Evolutionary conservation across 257 asterid genomes (phyloP).

Genomic region (Lavandula angustifolia): DNA sequence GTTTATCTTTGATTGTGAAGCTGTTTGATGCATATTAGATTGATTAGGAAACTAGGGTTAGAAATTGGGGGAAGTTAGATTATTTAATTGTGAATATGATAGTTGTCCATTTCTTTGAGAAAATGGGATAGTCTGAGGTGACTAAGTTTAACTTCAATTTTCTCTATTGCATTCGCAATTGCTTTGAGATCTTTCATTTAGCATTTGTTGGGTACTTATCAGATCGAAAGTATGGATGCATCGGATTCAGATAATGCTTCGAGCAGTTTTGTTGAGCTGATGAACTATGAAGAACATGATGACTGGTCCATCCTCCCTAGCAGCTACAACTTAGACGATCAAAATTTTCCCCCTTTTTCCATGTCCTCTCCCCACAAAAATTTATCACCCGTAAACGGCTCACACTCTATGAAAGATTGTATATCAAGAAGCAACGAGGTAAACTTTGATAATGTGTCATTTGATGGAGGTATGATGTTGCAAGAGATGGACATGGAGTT

Average conservation of each 20-base stretch:
- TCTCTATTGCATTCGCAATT: neutral
- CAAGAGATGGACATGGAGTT: slow-evolving; percentile 31
- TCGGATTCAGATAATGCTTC: slow-evolving; percentile 39
- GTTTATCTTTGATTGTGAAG: neutral
- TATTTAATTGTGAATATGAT: neutral
- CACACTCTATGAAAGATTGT: slow-evolving; percentile 37
- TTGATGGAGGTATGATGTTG: slow-evolving; percentile 28
- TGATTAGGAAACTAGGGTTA: neutral
- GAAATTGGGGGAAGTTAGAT: neutral
- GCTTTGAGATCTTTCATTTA: neutral
- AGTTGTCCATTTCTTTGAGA: neutral
- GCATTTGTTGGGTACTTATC: slow-evolving; percentile 33
- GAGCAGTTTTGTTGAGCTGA: slow-evolving; percentile 39
- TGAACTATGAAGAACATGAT: slow-evolving; percentile 46
- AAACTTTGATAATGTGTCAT: neutral
- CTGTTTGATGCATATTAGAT: neutral
- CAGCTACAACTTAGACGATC: slow-evolving; percentile 35
- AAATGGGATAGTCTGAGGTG: neutral
- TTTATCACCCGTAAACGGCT: slow-evolving; percentile 37
- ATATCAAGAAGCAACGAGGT: slow-evolving; percentile 21
- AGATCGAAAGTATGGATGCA: slow-evolving; percentile 36
- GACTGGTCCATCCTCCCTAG: slow-evolving; percentile 55
- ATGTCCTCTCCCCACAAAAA: slow-evolving; percentile 34
- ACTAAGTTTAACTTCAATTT: neutral
- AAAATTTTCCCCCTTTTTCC: slow-evolving; percentile 38